Conservation (phyloP, 805 yeast species). For the Saturnispora diversa region DNA sequence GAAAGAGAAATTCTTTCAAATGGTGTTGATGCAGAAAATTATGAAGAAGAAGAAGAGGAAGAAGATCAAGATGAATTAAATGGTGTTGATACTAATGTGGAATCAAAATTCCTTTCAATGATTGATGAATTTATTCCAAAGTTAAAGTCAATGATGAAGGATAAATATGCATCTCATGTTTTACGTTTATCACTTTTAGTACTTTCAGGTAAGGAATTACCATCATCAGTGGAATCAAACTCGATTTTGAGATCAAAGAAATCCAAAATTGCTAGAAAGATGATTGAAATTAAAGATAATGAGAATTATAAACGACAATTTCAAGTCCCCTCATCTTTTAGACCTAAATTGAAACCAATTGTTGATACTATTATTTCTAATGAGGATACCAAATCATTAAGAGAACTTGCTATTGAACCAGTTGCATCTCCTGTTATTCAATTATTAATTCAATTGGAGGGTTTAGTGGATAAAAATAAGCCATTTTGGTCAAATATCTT, state of each 20-base stretch:
- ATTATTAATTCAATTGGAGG: slow-evolving; percentile 69
- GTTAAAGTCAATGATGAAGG: slow-evolving; percentile 50
- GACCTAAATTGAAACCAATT: slow-evolving; percentile 46
- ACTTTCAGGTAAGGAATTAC: slow-evolving; percentile 68
- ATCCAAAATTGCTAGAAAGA: slow-evolving; percentile 83
- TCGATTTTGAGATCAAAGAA: slow-evolving; percentile 75
- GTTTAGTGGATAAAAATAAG: slow-evolving; percentile 67
- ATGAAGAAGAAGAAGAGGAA: slow-evolving; percentile 27
- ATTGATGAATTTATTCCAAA: slow-evolving; percentile 59
- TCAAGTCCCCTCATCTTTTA: slow-evolving; percentile 65
- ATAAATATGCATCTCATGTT: slow-evolving; percentile 86
- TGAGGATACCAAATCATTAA: slow-evolving; percentile 38
- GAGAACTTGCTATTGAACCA: slow-evolving; percentile 71
- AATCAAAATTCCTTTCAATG: slow-evolving; percentile 55
- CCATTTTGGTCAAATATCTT: slow-evolving; percentile 62
- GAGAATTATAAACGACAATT: slow-evolving; percentile 60
- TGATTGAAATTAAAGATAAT: slow-evolving; percentile 79
- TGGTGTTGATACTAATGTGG: slow-evolving; percentile 48
- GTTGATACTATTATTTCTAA: slow-evolving; percentile 34
- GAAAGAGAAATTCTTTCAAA: slow-evolving; percentile 61
- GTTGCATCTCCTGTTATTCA: slow-evolving; percentile 86
- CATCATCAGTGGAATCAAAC: slow-evolving; percentile 59
- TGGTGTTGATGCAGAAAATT: slow-evolving; percentile 29
- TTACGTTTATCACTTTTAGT: slow-evolving; percentile 64
- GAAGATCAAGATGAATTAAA: slow-evolving; percentile 31